Evolutionary conservation across 1,284 basidiomycete species (phyloP).

Genomic region (Rhodofomes roseus): DNA sequence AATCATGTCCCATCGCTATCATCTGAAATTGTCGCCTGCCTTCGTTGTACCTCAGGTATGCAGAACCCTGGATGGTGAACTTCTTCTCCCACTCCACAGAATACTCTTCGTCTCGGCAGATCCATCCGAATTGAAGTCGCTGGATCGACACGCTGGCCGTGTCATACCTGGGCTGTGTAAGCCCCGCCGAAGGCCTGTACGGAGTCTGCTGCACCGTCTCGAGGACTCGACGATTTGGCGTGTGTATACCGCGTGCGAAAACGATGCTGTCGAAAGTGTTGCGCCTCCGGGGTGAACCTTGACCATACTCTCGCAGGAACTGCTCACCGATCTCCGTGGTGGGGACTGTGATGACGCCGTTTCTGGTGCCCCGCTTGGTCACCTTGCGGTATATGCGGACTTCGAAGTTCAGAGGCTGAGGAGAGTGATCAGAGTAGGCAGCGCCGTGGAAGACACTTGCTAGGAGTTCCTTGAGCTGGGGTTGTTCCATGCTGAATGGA

Average conservation of each 20-base stretch:
- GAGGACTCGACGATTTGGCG: slow-evolving; percentile 33
- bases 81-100: slow-evolving; percentile 54
- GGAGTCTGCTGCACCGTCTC: slow-evolving; percentile 39
- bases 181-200: slow-evolving; percentile 41
- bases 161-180: slow-evolving; percentile 12
- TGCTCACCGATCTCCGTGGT: slow-evolving; percentile 30
- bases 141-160: slow-evolving; percentile 23
- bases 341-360: slow-evolving; percentile 48
- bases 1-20: slow-evolving; percentile 18
- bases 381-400: slow-evolving; percentile 24
- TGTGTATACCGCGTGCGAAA: slow-evolving; percentile 35
- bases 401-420: slow-evolving; percentile 44
- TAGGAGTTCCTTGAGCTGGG: slow-evolving; percentile 36
- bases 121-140: slow-evolving; percentile 49
- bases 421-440: slow-evolving; percentile 31
- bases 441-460: slow-evolving; percentile 43
- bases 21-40: slow-evolving; percentile 47
- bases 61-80: slow-evolving; percentile 8
- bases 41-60: slow-evolving; percentile 35
- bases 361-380: slow-evolving; percentile 32
- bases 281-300: slow-evolving; percentile 7
- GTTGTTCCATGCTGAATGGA: slow-evolving; percentile 27
- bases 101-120: slow-evolving; percentile 48
- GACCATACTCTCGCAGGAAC: slow-evolving; percentile 46
- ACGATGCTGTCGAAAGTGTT: slow-evolving; percentile 34